Evolutionary conservation across 2,329 filamentous ascomycete genomes (phyloP), one percentile per base, ranked within the genome.

Genomic region (Lasiodiplodia hormozganensis): DNA sequence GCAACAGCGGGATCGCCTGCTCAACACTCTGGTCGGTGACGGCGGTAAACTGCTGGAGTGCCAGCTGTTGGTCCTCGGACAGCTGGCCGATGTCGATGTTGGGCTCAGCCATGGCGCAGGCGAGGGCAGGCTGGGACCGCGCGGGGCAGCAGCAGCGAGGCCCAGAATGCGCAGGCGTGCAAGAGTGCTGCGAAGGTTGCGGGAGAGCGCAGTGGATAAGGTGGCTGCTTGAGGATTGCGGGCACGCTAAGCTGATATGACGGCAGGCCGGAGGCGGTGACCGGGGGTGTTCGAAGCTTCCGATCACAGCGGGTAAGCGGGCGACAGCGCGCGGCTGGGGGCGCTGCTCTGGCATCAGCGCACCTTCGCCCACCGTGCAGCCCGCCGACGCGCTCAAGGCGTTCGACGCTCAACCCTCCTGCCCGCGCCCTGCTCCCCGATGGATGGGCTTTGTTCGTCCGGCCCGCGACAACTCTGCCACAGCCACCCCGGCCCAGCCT

Each of bases 31-130:
- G 94, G 73, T 94, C 89, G 31, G 96, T 98, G 62, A 99, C 91
- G 64, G 92, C 87, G 18, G 90, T 93, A 80, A 94, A 97, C 76
- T 97, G 95, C 74, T 97, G 90, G 31, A 99, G 87, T 57, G 93
- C 91, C 64, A 90, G 87, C 79, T 93, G 93, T 83, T 98, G 94
- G 72, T 87, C 87, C 71, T 90, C 83, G 62, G 91, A 91, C 76
- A 97, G 90, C 80, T 90, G 86, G 74, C 86, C 86, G 74, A 91
- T 84, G 78, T 92, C 89, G 69, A 86, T 12, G 53, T 31, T 53
- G 49, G 62, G 47, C 21, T 21, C 51, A 8, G 67, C 38, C 67
- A 68, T 68, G 67, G 34, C 49, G 49, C 54, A 31, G 31, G 23
- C 36, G 57, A n/a, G 58, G 12, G 54, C n/a, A 14, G 65, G n/a